These are phyloP conservation scores for Shiraia sp. DNA, from an alignment of 2,329 filamentous ascomycete species.

Conservation along the genomic window DNA sequence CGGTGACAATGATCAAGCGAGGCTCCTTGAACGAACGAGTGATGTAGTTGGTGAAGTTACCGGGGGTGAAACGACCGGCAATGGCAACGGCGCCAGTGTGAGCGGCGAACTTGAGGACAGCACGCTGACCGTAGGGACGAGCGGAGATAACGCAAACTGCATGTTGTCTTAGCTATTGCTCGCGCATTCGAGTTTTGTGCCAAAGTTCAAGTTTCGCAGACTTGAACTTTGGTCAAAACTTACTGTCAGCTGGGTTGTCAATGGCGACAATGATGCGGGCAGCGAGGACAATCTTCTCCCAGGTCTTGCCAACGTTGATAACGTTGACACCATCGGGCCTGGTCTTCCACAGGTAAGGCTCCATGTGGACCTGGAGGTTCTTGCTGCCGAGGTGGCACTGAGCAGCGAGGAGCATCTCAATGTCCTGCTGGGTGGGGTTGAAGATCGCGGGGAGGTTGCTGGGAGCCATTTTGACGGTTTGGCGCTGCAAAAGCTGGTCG, in stretches of 20 bases:
- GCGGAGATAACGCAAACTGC: conserved; percentile 85
- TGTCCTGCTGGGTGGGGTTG: conserved; percentile 97
- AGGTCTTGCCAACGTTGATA: conserved; percentile 99
- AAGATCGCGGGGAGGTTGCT: conserved; percentile 91
- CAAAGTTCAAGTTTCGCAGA: conserved; percentile 1
- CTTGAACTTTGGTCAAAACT: conserved; percentile 42
- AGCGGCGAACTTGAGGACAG: conserved; percentile 98
- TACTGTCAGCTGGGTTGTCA: conserved; percentile 98
- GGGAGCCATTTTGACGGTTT: conserved; percentile 80
- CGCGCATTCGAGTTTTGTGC: not conserved
- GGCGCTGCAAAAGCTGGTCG: conserved; percentile 33
- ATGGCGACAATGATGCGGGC: conserved; percentile 98
- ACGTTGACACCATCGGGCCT: conserved; percentile 98
- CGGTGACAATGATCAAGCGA: conserved; percentile 98
- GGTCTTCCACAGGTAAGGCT: conserved; percentile 99
- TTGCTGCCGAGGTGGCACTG: conserved; percentile 97
- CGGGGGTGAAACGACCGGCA: conserved; percentile 98
- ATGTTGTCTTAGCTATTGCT: conserved; percentile 14
- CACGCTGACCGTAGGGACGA: conserved; percentile 98
- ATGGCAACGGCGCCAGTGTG: conserved; percentile 98
- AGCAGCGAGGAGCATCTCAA: conserved; percentile 98
- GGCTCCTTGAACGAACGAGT: conserved; percentile 99
- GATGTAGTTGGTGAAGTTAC: conserved; percentile 99
- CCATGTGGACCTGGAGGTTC: conserved; percentile 99
- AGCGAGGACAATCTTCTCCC: conserved; percentile 99